Percentiles rank a stretch among this genome's conserved stretches.
phyloP scores from a whole-genome alignment of 768 basidiomycete species.

The Boletus reticulatus region DNA sequence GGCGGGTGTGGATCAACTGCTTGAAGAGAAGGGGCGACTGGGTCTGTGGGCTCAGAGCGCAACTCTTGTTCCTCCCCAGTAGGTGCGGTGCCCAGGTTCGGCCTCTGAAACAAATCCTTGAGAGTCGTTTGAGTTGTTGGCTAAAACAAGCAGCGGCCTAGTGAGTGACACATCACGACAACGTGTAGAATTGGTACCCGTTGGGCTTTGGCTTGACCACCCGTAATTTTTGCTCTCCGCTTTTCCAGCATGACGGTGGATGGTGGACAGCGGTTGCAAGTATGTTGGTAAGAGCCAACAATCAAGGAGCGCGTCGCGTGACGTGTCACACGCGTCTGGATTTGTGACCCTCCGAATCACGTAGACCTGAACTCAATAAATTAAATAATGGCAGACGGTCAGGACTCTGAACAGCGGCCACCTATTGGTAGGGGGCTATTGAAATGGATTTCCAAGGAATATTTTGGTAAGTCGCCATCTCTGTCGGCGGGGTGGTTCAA shows the following conservation, averaged over 20 bases:
- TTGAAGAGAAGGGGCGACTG: background rate
- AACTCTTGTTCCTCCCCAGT: background rate
- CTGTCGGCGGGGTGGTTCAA: background rate
- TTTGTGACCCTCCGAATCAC: conserved; percentile 7
- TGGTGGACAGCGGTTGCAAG: background rate
- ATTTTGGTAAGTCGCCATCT: conserved; percentile 24
- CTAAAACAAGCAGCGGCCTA: conserved; percentile 2
- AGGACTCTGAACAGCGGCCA: conserved; percentile 13
- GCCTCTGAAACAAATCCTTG: conserved; percentile 23
- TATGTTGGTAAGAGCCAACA: background rate
- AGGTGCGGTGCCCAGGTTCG: background rate
- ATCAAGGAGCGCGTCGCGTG: conserved; percentile 24
- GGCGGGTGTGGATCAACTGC: background rate
- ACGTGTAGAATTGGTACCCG: conserved; percentile 14
- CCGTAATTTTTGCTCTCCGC: conserved; percentile 19
- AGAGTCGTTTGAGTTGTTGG: conserved; percentile 28
- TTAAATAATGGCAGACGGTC: conserved; percentile 12
- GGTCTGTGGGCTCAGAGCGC: background rate
- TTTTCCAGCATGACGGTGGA: conserved; percentile 23
- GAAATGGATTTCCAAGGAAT: conserved; percentile 39
- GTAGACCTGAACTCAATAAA: background rate
- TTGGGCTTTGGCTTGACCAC: conserved; percentile 7
- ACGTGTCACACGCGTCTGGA: conserved; percentile 14
- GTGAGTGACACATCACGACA: conserved; percentile 7
- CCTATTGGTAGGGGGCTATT: conserved; percentile 16